A percentile compares a stretch with the other conserved stretches of the same genome.
phyloP scores from a whole-genome alignment of 495 filamentous ascomycete genomes.

The Oleoguttula mirabilis region DNA sequence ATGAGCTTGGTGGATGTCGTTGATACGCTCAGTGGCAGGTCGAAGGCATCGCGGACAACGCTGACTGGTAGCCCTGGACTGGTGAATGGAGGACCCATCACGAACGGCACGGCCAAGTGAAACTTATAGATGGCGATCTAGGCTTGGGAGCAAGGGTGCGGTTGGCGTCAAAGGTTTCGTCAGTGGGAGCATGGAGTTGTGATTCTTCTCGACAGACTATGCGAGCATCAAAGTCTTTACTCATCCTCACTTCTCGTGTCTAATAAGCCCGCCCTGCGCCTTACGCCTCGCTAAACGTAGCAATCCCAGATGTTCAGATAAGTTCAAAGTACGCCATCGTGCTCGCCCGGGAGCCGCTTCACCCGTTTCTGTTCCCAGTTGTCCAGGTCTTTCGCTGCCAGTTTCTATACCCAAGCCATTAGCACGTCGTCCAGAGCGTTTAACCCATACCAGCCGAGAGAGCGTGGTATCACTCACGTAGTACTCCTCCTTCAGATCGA shows the following conservation, averaged over 20 bases:
- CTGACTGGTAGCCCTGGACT: no score
- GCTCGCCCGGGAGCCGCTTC: constrained; percentile 74
- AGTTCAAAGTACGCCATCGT: constrained; percentile 67
- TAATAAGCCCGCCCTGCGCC: background rate
- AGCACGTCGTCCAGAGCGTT: background rate
- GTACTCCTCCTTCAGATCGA: constrained; percentile 83
- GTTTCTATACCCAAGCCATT: constrained; percentile 40
- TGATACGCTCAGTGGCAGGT: constrained; percentile 69
- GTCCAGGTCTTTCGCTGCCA: constrained; percentile 84
- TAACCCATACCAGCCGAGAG: background rate
- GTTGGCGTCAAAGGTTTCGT: background rate
- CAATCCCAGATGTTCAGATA: no score
- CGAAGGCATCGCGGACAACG: constrained; percentile 15
- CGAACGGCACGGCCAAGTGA: no score
- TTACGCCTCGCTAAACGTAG: background rate
- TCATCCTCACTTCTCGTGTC: background rate
- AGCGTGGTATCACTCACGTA: constrained; percentile 53
- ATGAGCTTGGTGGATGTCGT: constrained; percentile 66
- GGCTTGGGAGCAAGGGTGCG: background rate
- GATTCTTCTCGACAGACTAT: no score
- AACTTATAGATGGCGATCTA: background rate
- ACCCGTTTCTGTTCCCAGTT: constrained; percentile 95
- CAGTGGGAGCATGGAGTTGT: no score
- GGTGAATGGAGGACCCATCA: no score
- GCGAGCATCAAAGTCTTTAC: no score